Conservation (phyloP, 208 protist species). For the Leptomonas pyrrhocoris region DNA sequence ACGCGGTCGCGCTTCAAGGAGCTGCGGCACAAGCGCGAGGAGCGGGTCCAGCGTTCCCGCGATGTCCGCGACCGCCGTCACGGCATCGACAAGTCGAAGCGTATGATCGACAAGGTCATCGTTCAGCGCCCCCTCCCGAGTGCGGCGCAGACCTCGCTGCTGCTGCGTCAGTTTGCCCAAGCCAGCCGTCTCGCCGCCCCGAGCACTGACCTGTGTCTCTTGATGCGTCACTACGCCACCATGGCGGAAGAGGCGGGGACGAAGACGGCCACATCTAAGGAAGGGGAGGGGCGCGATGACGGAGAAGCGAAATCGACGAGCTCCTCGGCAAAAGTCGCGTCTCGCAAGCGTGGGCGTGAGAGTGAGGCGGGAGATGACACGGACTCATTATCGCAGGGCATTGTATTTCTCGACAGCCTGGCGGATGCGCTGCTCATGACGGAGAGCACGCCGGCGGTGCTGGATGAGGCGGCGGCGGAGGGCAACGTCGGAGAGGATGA, state of each 20-base stretch:
- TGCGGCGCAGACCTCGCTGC: constrained; percentile 52
- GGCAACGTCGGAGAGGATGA: constrained; percentile 22
- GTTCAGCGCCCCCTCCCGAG: constrained; percentile 41
- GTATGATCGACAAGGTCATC: constrained; percentile 60
- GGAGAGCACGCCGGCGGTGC: constrained; percentile 44
- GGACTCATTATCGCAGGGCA: constrained; percentile 17
- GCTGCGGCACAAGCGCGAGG: constrained; percentile 53
- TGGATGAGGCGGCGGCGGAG: constrained; percentile 27
- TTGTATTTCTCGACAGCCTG: constrained; percentile 40
- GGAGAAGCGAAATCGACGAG: constrained; percentile 6
- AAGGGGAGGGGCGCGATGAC: constrained; percentile 6
- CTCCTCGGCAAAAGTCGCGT: constrained; percentile 9
- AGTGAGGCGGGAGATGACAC: constrained; percentile 1
- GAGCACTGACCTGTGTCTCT: constrained; percentile 64
- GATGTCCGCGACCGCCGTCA: constrained; percentile 65
- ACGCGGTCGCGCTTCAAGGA: constrained; percentile 61
- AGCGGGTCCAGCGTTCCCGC: constrained; percentile 58
- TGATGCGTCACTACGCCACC: constrained; percentile 62
- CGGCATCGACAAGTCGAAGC: constrained; percentile 51
- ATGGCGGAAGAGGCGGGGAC: constrained; percentile 5
- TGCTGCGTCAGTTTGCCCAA: constrained; percentile 75
- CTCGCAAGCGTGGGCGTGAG: constrained; percentile 49
- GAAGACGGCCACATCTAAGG: neutral
- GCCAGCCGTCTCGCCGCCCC: constrained; percentile 72
- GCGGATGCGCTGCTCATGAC: constrained; percentile 59